These are phyloP conservation scores for Plasmodium gonderi DNA, from an alignment of 169 alveolate species.

Conservation along the genomic window DNA sequence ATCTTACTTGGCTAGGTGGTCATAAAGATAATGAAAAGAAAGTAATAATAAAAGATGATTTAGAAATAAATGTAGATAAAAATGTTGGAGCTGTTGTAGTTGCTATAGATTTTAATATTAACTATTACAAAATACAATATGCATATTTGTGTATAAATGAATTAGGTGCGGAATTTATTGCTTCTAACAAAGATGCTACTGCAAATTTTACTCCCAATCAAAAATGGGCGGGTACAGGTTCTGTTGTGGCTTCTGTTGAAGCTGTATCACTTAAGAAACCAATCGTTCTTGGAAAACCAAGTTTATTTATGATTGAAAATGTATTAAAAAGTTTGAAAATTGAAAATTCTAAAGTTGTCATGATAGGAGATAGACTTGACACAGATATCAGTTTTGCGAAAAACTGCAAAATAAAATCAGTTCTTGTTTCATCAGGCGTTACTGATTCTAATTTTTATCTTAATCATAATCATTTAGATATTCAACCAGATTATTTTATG, in stretches of 20 bases:
- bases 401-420: slow-evolving; percentile 52
- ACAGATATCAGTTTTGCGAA: slow-evolving; percentile 77
- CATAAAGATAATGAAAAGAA: slow-evolving; percentile 69
- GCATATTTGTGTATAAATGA: slow-evolving; percentile 78
- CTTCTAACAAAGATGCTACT: slow-evolving; percentile 77
- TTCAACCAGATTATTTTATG: slow-evolving; percentile 64
- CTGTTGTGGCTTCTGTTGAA: slow-evolving; percentile 80
- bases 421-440: slow-evolving; percentile 48
- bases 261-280: slow-evolving; percentile 76
- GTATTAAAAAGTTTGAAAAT: slow-evolving; percentile 47
- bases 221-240: slow-evolving; percentile 85
- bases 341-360: slow-evolving; percentile 37
- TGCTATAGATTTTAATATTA: slow-evolving; percentile 77
- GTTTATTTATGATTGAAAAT: slow-evolving; percentile 68
- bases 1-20: slow-evolving; percentile 51
- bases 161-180: slow-evolving; percentile 76
- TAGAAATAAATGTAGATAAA: slow-evolving; percentile 47
- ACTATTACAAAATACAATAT: slow-evolving; percentile 78
- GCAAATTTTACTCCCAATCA: slow-evolving; percentile 77
- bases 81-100: slow-evolving; percentile 81
- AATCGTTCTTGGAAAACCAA: slow-evolving; percentile 77
- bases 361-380: slow-evolving; percentile 76
- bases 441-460: slow-evolving; percentile 46
- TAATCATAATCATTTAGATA: slow-evolving; percentile 51
- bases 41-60: slow-evolving; percentile 37